These are phyloP conservation scores for Aquilaria yunnanensis DNA, from an alignment of 345 rosid genomes.

Conservation along the genomic window DNA sequence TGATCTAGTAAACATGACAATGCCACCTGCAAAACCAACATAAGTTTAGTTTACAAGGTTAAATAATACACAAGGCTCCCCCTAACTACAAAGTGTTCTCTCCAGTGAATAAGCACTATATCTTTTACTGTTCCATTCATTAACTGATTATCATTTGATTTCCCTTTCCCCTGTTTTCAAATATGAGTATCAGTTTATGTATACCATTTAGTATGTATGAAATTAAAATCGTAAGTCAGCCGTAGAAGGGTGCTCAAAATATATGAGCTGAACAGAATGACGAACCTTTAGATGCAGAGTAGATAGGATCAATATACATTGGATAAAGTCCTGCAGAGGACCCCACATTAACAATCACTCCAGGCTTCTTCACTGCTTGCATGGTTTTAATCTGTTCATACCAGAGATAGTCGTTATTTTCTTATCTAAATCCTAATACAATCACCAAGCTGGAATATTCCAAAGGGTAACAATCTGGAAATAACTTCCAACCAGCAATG, in stretches of 20 bases:
- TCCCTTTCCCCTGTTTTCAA: too few species aligned
- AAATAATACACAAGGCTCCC: too few species aligned
- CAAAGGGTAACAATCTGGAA: background rate
- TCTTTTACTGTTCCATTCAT: too few species aligned
- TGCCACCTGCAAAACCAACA: conserved; percentile 50
- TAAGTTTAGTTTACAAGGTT: background rate
- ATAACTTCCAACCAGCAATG: background rate
- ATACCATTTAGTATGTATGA: too few species aligned
- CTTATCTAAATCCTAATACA: background rate
- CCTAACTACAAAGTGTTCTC: too few species aligned
- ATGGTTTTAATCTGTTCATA: conserved; percentile 59
- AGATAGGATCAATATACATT: conserved; percentile 53
- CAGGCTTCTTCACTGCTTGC: conserved; percentile 70
- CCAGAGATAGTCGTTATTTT: conserved; percentile 3
- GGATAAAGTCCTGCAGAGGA: conserved; percentile 93
- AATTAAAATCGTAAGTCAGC: too few species aligned
- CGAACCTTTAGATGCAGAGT: conserved; percentile 76
- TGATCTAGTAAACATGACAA: conserved; percentile 84
- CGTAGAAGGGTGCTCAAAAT: background rate
- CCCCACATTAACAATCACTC: conserved; percentile 86
- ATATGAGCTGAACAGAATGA: conserved; percentile 1
- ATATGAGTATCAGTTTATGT: too few species aligned
- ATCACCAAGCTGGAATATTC: background rate
- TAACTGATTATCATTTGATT: too few species aligned
- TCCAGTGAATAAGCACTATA: too few species aligned